These are phyloP conservation scores for Nephelium lappaceum DNA, from an alignment of 345 rosid species.

Conservation along the genomic window DNA sequence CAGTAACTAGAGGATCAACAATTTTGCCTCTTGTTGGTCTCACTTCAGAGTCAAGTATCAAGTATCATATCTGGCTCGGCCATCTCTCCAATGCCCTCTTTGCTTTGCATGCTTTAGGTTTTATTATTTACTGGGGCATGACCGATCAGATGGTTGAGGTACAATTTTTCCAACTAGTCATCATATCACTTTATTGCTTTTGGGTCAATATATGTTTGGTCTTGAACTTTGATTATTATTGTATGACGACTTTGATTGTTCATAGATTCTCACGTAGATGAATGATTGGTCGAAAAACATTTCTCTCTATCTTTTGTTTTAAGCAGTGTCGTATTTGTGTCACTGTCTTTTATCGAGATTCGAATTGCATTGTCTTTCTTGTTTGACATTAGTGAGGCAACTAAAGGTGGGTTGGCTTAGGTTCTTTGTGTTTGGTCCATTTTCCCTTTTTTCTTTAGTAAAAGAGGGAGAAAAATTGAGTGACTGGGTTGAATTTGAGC, in stretches of 20 bases:
- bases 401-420: neutral
- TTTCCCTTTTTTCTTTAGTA: neutral
- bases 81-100: conserved; percentile 55
- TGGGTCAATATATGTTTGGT: neutral
- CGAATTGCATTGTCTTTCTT: conserved; percentile 12
- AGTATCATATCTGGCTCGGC: conserved; percentile 78
- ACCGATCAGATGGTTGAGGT: conserved; percentile 48
- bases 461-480: neutral
- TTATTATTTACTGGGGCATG: conserved; percentile 60
- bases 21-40: conserved; percentile 59
- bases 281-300: too few relatives aligned
- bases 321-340: neutral
- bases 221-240: neutral
- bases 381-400: neutral
- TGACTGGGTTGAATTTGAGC: neutral
- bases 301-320: neutral
- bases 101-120: conserved; percentile 47
- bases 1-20: conserved; percentile 65
- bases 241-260: too few relatives aligned
- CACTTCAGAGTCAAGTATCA: conserved; percentile 67
- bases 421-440: neutral
- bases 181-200: neutral
- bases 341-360: neutral
- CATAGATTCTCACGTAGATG: too few relatives aligned
- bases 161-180: neutral